Base-by-base conservation (phyloP, 331 rosid genomes). In the Cydonia oblonga region DNA sequence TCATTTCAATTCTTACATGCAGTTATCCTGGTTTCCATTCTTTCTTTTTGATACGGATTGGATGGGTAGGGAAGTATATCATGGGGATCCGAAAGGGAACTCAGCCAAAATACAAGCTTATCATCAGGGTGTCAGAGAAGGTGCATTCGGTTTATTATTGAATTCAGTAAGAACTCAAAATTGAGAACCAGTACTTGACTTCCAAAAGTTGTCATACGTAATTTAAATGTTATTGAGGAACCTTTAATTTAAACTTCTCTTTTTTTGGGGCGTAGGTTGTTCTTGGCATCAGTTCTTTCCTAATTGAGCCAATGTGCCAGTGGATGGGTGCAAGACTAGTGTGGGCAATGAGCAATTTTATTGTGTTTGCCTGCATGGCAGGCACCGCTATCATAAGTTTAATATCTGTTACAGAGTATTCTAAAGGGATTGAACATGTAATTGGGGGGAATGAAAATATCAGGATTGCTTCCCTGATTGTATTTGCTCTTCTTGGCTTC, bases 1-100 rank as follows among this genome's bases (percentile, higher is more conserved):
- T 65, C 20, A 46, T 76, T 77, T 46, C 26, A 28, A 76, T 64
- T 75, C 59, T 52, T 54, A 42, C 74, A 15, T 84, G 89, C 91
- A 95, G 99, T 68, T 89, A 72, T 89, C 99, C 65, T 95, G 99
- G 97, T 95, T 92, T 84, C 97, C 97, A 44, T 92, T 92, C 90
- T 92, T 92, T 86, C 88, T 92, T 69, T 92, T 92, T 61, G 97
- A 92, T 78, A 92, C 97, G 78, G 97, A 92, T 86, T 92, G 99
- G 99, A 95, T 93, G 98, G 98, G 98, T 65, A 89, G 97, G 79
- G 98, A 93, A 84, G 98, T 93, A 78, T 91, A 86, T 84, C 99
- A 95, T 56, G 99, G 99, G 72, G 87, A 91, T 86, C 99, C 99
- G 14, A 87, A 87, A 72, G 99, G 99, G 81, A 81, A 56, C 75